phyloP scores from a whole-genome alignment of 129 eudicot species.

The Escallonia herrerae region DNA sequence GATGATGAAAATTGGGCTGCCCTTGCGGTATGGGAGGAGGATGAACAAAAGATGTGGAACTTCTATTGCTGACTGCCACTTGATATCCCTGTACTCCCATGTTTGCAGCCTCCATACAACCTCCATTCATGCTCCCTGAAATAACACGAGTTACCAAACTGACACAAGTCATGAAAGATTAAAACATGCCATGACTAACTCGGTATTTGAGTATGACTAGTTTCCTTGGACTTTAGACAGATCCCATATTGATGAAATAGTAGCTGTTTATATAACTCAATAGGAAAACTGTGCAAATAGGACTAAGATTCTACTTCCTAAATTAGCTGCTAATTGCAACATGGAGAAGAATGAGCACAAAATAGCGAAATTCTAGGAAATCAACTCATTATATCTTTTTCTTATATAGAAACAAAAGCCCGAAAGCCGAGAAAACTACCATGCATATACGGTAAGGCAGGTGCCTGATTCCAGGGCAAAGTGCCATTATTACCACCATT shows the following conservation, averaged over 20 bases:
- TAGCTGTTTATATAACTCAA: background rate
- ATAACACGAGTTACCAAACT: background rate
- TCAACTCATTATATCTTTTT: background rate
- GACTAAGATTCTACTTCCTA: background rate
- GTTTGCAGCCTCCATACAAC: slow-evolving; percentile 38
- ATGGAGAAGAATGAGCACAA: background rate
- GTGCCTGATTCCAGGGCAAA: slow-evolving; percentile 53
- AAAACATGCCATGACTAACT: background rate
- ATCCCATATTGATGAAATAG: background rate
- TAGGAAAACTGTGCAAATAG: background rate
- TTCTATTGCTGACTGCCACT: slow-evolving; percentile 38
- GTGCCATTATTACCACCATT: slow-evolving; percentile 36
- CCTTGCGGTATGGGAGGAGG: slow-evolving; percentile 39
- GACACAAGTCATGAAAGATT: background rate
- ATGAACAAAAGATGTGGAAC: slow-evolving; percentile 45
- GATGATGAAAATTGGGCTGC: slow-evolving; percentile 48
- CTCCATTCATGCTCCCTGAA: slow-evolving; percentile 48
- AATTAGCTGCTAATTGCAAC: background rate
- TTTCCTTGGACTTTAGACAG: background rate
- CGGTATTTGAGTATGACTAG: background rate
- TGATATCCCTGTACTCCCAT: slow-evolving; percentile 59
- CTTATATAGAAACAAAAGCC: background rate
- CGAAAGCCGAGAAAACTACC: slow-evolving; percentile 43
- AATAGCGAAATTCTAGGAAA: background rate
- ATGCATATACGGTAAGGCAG: slow-evolving; percentile 46